Evolutionary conservation across 129 eudicot genomes (phyloP).

Genomic region (Arctium lappa): DNA sequence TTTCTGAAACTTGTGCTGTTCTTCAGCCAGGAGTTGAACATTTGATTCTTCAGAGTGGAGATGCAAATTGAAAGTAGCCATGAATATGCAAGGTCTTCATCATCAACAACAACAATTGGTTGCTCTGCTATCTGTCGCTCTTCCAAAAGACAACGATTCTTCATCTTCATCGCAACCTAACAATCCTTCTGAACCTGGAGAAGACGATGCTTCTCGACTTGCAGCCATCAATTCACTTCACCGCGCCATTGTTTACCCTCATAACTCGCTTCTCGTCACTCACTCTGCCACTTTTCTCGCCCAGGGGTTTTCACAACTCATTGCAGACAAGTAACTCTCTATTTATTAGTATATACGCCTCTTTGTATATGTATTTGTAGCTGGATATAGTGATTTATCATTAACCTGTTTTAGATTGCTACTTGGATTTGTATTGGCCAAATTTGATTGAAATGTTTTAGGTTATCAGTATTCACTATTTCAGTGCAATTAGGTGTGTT

Average conservation of each 20-base stretch:
- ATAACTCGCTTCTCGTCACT: conserved; percentile 75
- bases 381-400: conserved; percentile 11
- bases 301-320: conserved; percentile 87
- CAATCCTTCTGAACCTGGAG: conserved; percentile 33
- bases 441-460: neutral
- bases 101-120: conserved; percentile 91
- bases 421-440: neutral
- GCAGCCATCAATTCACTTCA: conserved; percentile 76
- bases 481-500: conserved; percentile 4
- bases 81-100: conserved; percentile 87
- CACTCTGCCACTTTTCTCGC: conserved; percentile 87
- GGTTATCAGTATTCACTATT: conserved; percentile 1
- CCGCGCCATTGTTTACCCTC: conserved; percentile 80
- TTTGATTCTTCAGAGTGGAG: conserved; percentile 15
- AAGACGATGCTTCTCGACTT: conserved; percentile 56
- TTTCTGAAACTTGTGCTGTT: neutral
- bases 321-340: conserved; percentile 66
- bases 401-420: neutral
- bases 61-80: conserved; percentile 33
- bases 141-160: conserved; percentile 48
- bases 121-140: conserved; percentile 85
- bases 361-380: neutral
- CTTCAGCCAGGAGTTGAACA: conserved; percentile 8
- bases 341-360: neutral
- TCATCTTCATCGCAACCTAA: conserved; percentile 26